These are phyloP conservation scores for Peronospora farinosa DNA, from an alignment of 352 stramenopile genomes.

Conservation along the genomic window DNA sequence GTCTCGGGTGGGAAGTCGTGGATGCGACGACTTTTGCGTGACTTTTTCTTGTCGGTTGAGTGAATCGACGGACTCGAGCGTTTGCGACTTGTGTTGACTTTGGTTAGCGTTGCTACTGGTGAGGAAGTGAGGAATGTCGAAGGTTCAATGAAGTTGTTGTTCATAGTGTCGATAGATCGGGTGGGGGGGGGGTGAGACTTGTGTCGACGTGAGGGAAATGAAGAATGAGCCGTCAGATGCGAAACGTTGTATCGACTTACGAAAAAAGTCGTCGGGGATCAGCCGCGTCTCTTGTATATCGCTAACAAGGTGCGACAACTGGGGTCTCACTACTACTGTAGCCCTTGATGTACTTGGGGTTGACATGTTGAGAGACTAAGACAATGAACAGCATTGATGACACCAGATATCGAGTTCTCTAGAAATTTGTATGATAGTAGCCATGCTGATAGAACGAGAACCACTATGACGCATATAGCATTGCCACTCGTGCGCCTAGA, in stretches of 20 bases:
- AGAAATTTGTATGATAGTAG: slow-evolving; percentile 3
- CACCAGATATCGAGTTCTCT: slow-evolving; percentile 19
- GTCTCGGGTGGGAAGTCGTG: slow-evolving; percentile 10
- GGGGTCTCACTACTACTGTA: slow-evolving; percentile 31
- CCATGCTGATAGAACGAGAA: slow-evolving; percentile 5
- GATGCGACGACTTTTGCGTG: slow-evolving; percentile 17
- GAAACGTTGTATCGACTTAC: slow-evolving; percentile 6
- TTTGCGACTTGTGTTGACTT: slow-evolving; percentile 9
- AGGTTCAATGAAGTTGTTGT: background rate
- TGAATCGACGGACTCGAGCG: slow-evolving; percentile 3
- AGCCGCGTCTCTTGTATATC: slow-evolving; percentile 18
- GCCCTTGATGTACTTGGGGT: background rate
- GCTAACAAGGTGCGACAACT: slow-evolving; percentile 12
- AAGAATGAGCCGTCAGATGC: slow-evolving; percentile 29
- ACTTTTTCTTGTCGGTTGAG: slow-evolving; percentile 1
- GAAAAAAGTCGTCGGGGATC: background rate
- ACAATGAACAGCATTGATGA: slow-evolving; percentile 35
- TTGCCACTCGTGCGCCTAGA: background rate
- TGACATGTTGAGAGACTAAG: slow-evolving; percentile 9
- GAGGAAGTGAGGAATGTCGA: background rate
- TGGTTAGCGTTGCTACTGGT: background rate
- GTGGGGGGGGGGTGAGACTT: slow-evolving; percentile 2
- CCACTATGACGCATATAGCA: background rate
- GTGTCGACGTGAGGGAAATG: slow-evolving; percentile 21
- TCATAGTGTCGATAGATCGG: slow-evolving; percentile 7